Conservation (phyloP, 2,329 filamentous ascomycete species). For the Penicillium brasilianum region DNA sequence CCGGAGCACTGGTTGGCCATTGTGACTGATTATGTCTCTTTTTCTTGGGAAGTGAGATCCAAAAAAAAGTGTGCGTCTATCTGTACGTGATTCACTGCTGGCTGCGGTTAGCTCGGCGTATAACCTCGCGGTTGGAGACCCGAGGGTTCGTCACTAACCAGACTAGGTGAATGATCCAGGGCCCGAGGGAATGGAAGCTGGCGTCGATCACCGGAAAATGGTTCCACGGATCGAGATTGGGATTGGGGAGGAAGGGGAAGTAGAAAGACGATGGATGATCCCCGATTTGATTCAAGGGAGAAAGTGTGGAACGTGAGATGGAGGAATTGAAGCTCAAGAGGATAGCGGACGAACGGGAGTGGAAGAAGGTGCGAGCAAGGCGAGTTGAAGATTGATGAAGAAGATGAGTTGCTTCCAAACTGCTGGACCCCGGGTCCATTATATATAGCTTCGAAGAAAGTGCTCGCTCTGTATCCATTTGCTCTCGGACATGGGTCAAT, state of each 20-base stretch:
- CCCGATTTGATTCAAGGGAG: background rate
- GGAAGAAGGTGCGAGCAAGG: background rate
- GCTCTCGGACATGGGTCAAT: background rate
- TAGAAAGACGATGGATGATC: background rate
- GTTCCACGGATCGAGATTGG: slow-evolving; percentile 12
- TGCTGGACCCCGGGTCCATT: slow-evolving; percentile 16
- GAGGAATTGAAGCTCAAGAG: background rate
- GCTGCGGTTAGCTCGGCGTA: background rate
- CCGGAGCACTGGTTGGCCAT: slow-evolving; percentile 50
- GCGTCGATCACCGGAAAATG: slow-evolving; percentile 29
- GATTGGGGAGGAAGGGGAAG: background rate
- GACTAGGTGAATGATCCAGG: slow-evolving; percentile 20
- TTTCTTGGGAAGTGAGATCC: too few relatives aligned
- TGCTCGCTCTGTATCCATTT: slow-evolving; percentile 8
- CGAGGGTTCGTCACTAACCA: slow-evolving; percentile 27
- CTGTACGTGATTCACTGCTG: background rate
- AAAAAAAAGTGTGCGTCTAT: too few relatives aligned
- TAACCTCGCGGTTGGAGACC: background rate
- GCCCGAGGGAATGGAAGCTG: slow-evolving; percentile 28
- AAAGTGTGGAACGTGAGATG: background rate
- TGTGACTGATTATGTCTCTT: too few relatives aligned
- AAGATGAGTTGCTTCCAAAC: slow-evolving; percentile 7
- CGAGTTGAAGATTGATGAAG: background rate
- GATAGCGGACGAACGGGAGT: background rate
- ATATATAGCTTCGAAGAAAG: slow-evolving; percentile 16